Percentiles rank a stretch among this genome's conserved stretches.
phyloP scores from a whole-genome alignment of 2,329 filamentous ascomycete genomes.

The Neopestalotiopsis sp. region DNA sequence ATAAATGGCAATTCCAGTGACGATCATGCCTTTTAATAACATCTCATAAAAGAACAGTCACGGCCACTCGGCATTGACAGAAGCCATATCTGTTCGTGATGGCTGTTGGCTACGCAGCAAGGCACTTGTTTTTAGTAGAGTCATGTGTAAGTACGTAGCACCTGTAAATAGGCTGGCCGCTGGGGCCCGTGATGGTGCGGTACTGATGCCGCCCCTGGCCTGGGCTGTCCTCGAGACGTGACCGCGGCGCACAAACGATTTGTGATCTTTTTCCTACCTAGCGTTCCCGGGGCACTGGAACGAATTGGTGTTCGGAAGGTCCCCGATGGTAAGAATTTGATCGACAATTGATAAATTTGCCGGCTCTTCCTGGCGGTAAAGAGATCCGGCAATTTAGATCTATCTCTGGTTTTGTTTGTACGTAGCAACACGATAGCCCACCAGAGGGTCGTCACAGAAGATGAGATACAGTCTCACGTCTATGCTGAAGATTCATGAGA shows the following conservation, averaged over 20 bases:
- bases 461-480: neutral
- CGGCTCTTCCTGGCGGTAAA: neutral
- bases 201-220: neutral
- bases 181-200: neutral
- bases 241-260: slow-evolving; percentile 1
- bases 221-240: slow-evolving; percentile 5
- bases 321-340: neutral
- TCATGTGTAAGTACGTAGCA: neutral
- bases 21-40: neutral
- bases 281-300: neutral
- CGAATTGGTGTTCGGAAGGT: neutral
- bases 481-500: neutral
- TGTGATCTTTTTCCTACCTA: neutral
- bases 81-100: neutral
- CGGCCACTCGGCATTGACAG: neutral
- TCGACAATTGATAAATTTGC: neutral
- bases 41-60: neutral
- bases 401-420: neutral
- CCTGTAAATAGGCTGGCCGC: neutral
- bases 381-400: neutral
- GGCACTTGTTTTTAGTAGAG: neutral
- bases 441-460: neutral
- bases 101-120: neutral
- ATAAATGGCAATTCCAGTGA: neutral
- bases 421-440: neutral